Evolutionary conservation across 2,329 filamentous ascomycete genomes (phyloP), one percentile per base, ranked within the genome.

Genomic region (Microsporum canis): DNA sequence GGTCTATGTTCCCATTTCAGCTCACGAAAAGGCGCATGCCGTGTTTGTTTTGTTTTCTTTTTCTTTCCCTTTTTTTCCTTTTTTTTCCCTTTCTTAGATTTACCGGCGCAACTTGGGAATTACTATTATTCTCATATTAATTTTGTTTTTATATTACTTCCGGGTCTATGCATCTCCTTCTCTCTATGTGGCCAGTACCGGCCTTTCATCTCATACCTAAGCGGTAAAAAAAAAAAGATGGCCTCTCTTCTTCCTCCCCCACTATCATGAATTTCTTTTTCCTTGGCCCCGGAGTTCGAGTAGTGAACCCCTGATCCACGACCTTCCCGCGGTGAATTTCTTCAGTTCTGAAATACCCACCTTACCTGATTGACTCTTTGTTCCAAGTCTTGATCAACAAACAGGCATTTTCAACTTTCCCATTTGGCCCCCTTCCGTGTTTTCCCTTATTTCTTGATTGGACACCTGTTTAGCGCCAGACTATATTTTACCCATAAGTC

Each of bases 381-480:
- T 55, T 17, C 49, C 31, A 6, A 23, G 12, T 7, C 29, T 55
- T 34, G 49, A 55, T 55, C 49, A 55, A 36, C 49, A 55, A 55
- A 55, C 49, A 55, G 17, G 29, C 49, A 55, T 34, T 34, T 55
- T 34, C 49, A 55, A 8, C 5, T 55, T 36, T 55, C 12, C 49
- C 49, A 55, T 55, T 55, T 55, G 49, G 49, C 49, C 49, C 49
- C 49, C 29, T 55, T 36, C 49, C 49, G 29, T 55, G 49, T 55
- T 34, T 55, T 55, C n/a, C 39, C 33, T n/a, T 34, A 8, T 8
- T 34, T 10, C 1, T 5, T 55, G 49, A 55, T 55, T 55, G 33
- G 49, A 34, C 49, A 31, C 31, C 31, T 55, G 17, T n/a, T 55
- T 36, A 34, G 17, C 49, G 29, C 29, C 49, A 55, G 49, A 10